A percentile compares a stretch with the other conserved stretches of the same genome.
phyloP scores from a whole-genome alignment of 2,329 filamentous ascomycete genomes.

The Pestalotiopsis sp. region DNA sequence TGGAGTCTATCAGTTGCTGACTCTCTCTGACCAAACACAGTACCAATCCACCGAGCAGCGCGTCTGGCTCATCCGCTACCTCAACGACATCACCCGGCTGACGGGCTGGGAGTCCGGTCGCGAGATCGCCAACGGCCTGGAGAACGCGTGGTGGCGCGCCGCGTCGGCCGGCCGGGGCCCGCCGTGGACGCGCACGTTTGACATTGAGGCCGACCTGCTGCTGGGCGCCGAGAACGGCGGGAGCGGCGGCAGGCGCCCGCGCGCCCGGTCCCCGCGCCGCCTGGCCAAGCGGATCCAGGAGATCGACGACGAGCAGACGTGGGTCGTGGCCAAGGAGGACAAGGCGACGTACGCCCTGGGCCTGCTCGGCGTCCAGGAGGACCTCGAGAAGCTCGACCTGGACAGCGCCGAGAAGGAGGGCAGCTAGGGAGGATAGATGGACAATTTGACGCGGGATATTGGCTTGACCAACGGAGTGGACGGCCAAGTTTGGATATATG shows the following conservation, averaged over 20 bases:
- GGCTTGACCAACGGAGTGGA: neutral
- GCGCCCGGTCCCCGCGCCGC: slow-evolving; percentile 50
- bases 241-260: slow-evolving; percentile 33
- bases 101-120: slow-evolving; percentile 87
- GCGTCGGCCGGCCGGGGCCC: slow-evolving; percentile 75
- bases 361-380: slow-evolving; percentile 75
- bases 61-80: slow-evolving; percentile 73
- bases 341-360: slow-evolving; percentile 78
- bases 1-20: neutral
- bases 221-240: too few relatives aligned
- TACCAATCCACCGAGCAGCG: slow-evolving; percentile 74
- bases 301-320: slow-evolving; percentile 40
- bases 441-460: neutral
- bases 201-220: slow-evolving; percentile 24
- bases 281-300: slow-evolving; percentile 56
- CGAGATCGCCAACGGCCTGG: slow-evolving; percentile 82
- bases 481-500: too few relatives aligned
- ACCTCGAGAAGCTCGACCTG: slow-evolving; percentile 66
- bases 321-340: slow-evolving; percentile 66
- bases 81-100: slow-evolving; percentile 75
- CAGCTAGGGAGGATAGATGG: neutral
- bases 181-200: slow-evolving; percentile 61
- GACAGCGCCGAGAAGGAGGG: slow-evolving; percentile 38
- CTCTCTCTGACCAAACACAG: slow-evolving; percentile 44
- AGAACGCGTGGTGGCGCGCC: slow-evolving; percentile 80